Base-by-base conservation (phyloP, 108 stramenopile species). In the Ochromonas danica region DNA sequence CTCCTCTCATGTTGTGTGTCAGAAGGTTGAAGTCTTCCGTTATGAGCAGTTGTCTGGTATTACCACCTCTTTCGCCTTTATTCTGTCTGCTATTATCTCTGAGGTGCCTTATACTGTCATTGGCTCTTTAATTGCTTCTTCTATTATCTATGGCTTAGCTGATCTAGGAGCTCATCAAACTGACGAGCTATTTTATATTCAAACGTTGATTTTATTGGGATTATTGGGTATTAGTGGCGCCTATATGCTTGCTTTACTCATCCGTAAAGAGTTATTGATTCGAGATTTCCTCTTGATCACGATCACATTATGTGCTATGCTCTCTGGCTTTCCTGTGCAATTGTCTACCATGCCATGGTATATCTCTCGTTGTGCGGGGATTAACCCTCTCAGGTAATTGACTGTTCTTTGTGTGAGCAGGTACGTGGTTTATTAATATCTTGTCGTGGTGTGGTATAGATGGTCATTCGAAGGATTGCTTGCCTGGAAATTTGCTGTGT, bases 51-150 rank as follows among this genome's bases (percentile, higher is more conserved):
- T 10, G 17, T 3, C 31, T 33, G 51, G 51, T 3, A 30, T 45
- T 14, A 35, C 14, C 31, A 45, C 36, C 10, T 41, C 40, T 6
- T 42, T 42, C 6, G 36, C 45, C 40, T 75, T 75, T 36, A 22
- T 33, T 6, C 6, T 75, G 40, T 6, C 10, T 27, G 6, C 51
- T 28, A 6, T 75, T 27, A 27, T 75, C 27, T 75, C 72, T 27
- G 72, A 75, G 72, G 72, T 75, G 40, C 72, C 72, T 6, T 75
- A 35, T 41, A 42, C n/a, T 10, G 38, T 75, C 14, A 10, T 75
- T 27, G 6, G 22, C 40, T 14, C 22, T 3, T 60, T 27, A 31
- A 33, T 75, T 10, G 6, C 38, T 41, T 3, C 40, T 10, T 35
- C 14, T 27, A 75, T 75, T 10, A 57, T 60, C 28, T 75, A 33